Base-by-base conservation (phyloP, 2,329 filamentous ascomycete genomes). In the Stachybotrys echinatus region DNA sequence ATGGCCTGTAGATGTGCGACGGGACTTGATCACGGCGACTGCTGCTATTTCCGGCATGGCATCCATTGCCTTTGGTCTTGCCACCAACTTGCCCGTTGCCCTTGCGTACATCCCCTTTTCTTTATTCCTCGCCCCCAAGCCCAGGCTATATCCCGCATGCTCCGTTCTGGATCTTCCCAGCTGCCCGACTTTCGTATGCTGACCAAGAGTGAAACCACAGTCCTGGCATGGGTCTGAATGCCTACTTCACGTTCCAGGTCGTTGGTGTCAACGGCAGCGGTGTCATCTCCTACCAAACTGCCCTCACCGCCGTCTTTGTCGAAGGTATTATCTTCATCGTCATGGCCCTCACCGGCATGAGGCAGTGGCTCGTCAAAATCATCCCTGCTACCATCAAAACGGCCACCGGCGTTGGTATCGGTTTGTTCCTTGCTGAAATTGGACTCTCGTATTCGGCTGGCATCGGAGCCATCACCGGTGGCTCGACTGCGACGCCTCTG, bases 21-120 rank as follows among this genome's bases (percentile, higher is more conserved):
- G 86, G 27, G 89, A 95, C 65, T 72, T 94, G 18, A 84, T 94
- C 50, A 95, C 89, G 2, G 87, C 88, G 4, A 95, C 90, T 1
- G 87, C 89, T n/a, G 88, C 88, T 10, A 81, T 94, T 47, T 76
- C 88, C 6, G 89, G 88, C 6, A 73, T 94, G 51, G 80, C 87
- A 1, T 87, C 85, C 21, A 84, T 95, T 58, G 74, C 79, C 52
- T 92, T 95, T 71, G 89, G 90, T 4, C 76, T 92, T 19, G 75
- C 92, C 48, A 90, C 89, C 23, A 95, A 95, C 58, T 78, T 94
- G 48, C 89, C 89, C 0, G 69, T 71, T 44, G 69, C 68, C 5
- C 61, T 72, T 42, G 69, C 65, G 68, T 68, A 56, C 56, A 60
- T 58, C 20, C 1, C 6, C 31, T 37, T 42, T 21, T 4, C 31